Conservation (phyloP, 805 yeast genomes). For the Candida argentea region DNA sequence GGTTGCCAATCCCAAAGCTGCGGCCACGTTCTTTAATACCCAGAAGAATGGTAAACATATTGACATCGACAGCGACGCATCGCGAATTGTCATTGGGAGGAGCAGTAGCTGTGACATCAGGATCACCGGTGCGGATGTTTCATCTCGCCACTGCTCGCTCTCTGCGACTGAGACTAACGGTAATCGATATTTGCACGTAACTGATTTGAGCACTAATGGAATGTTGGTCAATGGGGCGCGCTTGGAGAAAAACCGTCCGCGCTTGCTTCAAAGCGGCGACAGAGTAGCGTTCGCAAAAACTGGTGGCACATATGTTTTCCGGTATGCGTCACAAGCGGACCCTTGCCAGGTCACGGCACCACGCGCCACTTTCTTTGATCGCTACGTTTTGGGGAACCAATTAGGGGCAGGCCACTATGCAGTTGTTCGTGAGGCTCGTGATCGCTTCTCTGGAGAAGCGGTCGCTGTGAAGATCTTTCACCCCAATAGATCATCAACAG, state of each 20-base stretch:
- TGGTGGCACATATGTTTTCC: slow-evolving; percentile 40
- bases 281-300: slow-evolving; percentile 44
- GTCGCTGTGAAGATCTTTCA: slow-evolving; percentile 72
- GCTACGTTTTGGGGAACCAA: slow-evolving; percentile 45
- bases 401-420: slow-evolving; percentile 77
- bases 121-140: slow-evolving; percentile 48
- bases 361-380: slow-evolving; percentile 41
- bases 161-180: slow-evolving; percentile 27
- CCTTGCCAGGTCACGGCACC: slow-evolving; percentile 9
- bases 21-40: slow-evolving; percentile 15
- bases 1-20: no score
- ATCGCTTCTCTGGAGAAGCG: slow-evolving; percentile 44
- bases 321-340: slow-evolving; percentile 22
- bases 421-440: slow-evolving; percentile 61
- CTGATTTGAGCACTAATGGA: slow-evolving; percentile 58
- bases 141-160: slow-evolving; percentile 54
- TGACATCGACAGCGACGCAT: slow-evolving; percentile 13
- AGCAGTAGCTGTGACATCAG: slow-evolving; percentile 50
- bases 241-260: slow-evolving; percentile 38
- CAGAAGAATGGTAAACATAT: slow-evolving; percentile 13
- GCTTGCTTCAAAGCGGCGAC: slow-evolving; percentile 54
- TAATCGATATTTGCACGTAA: slow-evolving; percentile 32
- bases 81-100: slow-evolving; percentile 37
- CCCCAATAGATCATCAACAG: slow-evolving; percentile 29
- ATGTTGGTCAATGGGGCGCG: slow-evolving; percentile 51